Conservation (phyloP, 495 filamentous ascomycete genomes). For the Penicillium cinerascens region DNA sequence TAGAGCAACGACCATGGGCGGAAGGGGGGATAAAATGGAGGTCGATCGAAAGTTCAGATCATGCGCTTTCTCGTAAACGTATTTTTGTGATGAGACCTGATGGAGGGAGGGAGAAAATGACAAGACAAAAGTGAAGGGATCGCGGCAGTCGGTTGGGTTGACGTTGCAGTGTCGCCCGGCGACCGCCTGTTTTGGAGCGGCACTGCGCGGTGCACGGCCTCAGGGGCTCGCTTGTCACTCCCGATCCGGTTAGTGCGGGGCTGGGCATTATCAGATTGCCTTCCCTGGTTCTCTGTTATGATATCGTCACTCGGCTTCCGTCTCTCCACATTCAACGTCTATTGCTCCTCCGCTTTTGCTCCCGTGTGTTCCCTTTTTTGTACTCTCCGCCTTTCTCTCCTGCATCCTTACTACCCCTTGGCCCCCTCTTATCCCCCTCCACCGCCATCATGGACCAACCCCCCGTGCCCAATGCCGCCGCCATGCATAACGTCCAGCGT, state of each 20-base stretch:
- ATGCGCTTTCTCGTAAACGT: constrained; percentile 54
- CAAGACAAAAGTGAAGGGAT: constrained; percentile 44
- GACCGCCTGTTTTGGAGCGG: constrained; percentile 39
- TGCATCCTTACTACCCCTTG: background rate
- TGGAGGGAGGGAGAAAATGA: constrained; percentile 54
- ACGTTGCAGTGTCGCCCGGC: constrained; percentile 54
- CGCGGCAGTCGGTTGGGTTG: constrained; percentile 56
- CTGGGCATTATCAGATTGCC: constrained; percentile 42
- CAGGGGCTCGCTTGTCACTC: constrained; percentile 48
- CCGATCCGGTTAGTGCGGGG: constrained; percentile 46
- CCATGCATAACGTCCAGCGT: constrained; percentile 48
- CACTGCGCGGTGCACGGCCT: constrained; percentile 41
- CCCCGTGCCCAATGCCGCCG: constrained; percentile 45
- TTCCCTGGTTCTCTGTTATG: constrained; percentile 2
- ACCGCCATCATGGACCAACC: constrained; percentile 32
- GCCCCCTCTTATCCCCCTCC: background rate
- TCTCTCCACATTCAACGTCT: background rate
- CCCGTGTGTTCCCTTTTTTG: background rate
- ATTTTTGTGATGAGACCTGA: constrained; percentile 53
- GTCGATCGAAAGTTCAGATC: constrained; percentile 43
- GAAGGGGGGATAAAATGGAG: constrained; percentile 39
- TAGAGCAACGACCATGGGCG: constrained; percentile 44
- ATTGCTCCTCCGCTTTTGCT: constrained; percentile 2
- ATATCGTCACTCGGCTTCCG: background rate
- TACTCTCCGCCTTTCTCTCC: background rate